Base-by-base conservation (phyloP, 1,139 yeast genomes). In the Geotrichum phurueaensis region DNA sequence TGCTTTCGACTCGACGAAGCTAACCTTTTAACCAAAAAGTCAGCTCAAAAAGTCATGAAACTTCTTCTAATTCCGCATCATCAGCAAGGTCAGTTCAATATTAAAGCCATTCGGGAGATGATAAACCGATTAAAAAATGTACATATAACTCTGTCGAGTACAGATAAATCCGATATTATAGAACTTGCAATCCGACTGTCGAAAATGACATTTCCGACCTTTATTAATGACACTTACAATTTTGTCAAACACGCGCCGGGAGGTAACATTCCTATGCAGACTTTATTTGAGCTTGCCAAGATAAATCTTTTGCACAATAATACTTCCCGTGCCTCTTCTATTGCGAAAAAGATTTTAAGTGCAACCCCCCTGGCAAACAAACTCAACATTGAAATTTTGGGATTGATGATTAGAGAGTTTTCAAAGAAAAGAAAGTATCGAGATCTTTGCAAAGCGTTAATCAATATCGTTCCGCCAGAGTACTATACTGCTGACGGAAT, bases 401-500 rank as follows among this genome's bases (percentile, higher is more conserved):
- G 69, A 6, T 60, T 64, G 12, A 62, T 69, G 51, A 62, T 70
- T n/a, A 56, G 62, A 47, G 62, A 64, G 33, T 63, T 70, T 43
- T 65, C 73, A 10, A 65, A 67, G 47, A 61, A 60, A 39, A 56
- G 58, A 47, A 57, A 63, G 36, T 65, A 64, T 33, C 49, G 43
- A 6, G 51, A 45, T 4, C 57, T 65, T 27, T 71, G 71, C 29
- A 56, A 65, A 18, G 63, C 63, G 45, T 65, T 75, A 56, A 70
- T 69, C n/a, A 53, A 62, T 12, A 61, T 62, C 43, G 60, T 75
- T 15, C 74, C 75, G 15, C 63, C 64, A 27, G 60, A 64, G 6
- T 67, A 57, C 31, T 70, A 65, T 53, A 57, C 54, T 9, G 57
- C 50, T 7, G 68, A 66, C 22, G 70, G 70, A 1, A 33, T 70